Conservation (phyloP, 2,329 filamentous ascomycete species). For the Diaporthe destruens region DNA sequence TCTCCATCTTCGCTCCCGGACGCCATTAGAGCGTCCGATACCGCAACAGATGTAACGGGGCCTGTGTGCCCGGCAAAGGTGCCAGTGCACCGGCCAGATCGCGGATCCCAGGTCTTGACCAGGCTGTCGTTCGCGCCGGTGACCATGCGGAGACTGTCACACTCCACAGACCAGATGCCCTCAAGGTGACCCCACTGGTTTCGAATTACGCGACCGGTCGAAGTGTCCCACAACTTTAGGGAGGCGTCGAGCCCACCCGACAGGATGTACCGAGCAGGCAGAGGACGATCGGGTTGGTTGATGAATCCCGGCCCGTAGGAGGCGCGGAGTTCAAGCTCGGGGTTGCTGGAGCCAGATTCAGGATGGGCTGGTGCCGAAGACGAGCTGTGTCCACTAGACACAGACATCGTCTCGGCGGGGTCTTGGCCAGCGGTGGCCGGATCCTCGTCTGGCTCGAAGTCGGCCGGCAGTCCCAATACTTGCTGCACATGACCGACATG, state of each 20-base stretch:
- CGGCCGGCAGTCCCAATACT: constrained; percentile 83
- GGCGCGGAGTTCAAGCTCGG: constrained; percentile 61
- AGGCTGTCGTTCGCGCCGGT: constrained; percentile 93
- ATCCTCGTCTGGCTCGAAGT: constrained; percentile 89
- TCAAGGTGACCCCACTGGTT: constrained; percentile 98
- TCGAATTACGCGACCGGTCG: constrained; percentile 83
- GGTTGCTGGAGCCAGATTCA: constrained; percentile 45
- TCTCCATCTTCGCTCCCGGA: constrained; percentile 95
- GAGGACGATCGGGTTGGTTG: constrained; percentile 70
- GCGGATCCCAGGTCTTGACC: constrained; percentile 95
- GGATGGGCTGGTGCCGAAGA: constrained; percentile 51
- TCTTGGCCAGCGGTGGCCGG: constrained; percentile 57
- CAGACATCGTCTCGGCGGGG: constrained; percentile 67
- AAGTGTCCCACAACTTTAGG: constrained; percentile 92
- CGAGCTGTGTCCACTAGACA: constrained; percentile 61
- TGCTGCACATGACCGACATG: constrained; percentile 98
- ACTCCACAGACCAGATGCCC: constrained; percentile 93
- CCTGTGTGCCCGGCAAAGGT: constrained; percentile 93
- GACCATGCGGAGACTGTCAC: constrained; percentile 88
- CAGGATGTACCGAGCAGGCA: constrained; percentile 91
- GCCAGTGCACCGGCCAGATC: constrained; percentile 90
- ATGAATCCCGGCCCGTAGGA: constrained; percentile 74
- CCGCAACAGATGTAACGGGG: constrained; percentile 91
- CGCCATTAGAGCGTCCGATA: constrained; percentile 90
- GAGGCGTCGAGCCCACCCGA: constrained; percentile 93